Evolutionary conservation across 768 basidiomycete genomes (phyloP).

Genomic region (Cyathus striatus): DNA sequence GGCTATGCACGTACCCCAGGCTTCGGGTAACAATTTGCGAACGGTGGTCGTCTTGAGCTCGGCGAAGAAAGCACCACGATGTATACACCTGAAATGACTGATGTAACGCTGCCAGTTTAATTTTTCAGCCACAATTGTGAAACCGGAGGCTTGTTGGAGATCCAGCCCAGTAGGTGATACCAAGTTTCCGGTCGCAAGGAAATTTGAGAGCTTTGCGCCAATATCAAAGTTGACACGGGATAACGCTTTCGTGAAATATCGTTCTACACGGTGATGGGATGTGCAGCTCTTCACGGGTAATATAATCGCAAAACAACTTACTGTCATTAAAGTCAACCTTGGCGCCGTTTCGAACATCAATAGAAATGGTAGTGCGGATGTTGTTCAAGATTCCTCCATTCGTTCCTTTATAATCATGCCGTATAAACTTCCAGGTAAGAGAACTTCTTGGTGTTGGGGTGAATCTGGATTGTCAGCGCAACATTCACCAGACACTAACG

Average conservation of each 20-base stretch:
- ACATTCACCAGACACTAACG: constrained; percentile 84
- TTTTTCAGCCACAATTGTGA: constrained; percentile 98
- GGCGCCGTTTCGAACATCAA: constrained; percentile 74
- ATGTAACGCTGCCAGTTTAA: constrained; percentile 98
- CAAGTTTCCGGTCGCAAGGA: constrained; percentile 95
- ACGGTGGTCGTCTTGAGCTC: constrained; percentile 98
- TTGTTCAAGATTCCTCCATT: constrained; percentile 78
- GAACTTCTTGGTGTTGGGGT: constrained; percentile 95
- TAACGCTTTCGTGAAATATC: constrained; percentile 75
- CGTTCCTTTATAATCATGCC: constrained; percentile 98
- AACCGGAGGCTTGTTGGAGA: constrained; percentile 96
- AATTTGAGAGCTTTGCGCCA: constrained; percentile 84
- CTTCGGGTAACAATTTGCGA: constrained; percentile 92
- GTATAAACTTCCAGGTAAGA: constrained; percentile 89
- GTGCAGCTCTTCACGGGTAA: not conserved
- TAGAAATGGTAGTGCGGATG: constrained; percentile 61
- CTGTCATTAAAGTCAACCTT: constrained; percentile 87
- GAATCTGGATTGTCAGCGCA: constrained; percentile 97
- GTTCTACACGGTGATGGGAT: constrained; percentile 37
- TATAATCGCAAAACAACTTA: constrained; percentile 30
- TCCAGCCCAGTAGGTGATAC: constrained; percentile 94
- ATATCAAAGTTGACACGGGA: constrained; percentile 86
- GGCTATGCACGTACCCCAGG: constrained; percentile 72
- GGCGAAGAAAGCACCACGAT: constrained; percentile 98
- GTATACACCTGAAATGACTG: constrained; percentile 96